Evolutionary conservation across 2,329 filamentous ascomycete species (phyloP).

Genomic region (Tolypocladium endophyticum): DNA sequence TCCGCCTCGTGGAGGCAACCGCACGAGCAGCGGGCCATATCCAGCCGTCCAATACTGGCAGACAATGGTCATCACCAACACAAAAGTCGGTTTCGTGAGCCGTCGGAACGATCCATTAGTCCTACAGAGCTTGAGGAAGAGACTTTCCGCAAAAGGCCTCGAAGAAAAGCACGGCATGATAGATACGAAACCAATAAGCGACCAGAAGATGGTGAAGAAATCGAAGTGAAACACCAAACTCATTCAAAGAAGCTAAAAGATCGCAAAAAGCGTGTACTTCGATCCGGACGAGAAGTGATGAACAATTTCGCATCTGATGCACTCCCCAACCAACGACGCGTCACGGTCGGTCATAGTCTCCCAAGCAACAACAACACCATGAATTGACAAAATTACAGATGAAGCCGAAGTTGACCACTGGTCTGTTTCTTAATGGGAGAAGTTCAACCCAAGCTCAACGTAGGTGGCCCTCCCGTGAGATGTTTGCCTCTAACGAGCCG

Average conservation of each 20-base stretch:
- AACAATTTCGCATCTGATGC: constrained; percentile 44
- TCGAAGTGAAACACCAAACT: neutral
- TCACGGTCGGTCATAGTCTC: constrained; percentile 16
- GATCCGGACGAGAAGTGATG: constrained; percentile 37
- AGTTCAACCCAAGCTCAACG: constrained; percentile 9
- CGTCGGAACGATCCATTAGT: neutral
- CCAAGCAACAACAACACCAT: neutral
- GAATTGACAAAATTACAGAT: constrained; percentile 11
- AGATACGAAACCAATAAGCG: constrained; percentile 7
- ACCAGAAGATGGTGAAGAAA: neutral
- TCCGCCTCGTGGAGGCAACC: neutral
- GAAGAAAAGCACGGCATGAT: constrained; percentile 2
- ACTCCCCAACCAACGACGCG: constrained; percentile 27
- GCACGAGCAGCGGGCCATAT: neutral
- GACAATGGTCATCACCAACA: neutral
- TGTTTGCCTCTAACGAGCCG: constrained; percentile 5
- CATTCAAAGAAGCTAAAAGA: constrained; percentile 3
- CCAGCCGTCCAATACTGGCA: neutral
- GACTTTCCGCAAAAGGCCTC: neutral
- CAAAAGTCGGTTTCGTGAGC: neutral
- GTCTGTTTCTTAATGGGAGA: constrained; percentile 22
- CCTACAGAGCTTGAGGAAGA: neutral
- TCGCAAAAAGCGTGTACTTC: constrained; percentile 16
- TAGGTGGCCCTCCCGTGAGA: constrained; percentile 4
- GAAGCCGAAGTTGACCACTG: constrained; percentile 20